Percentiles rank a stretch among this genome's conserved stretches.
Evolutionary conservation across 2,329 filamentous ascomycete species (phyloP).

Genomic region (Penicillium psychrosexuale): DNA sequence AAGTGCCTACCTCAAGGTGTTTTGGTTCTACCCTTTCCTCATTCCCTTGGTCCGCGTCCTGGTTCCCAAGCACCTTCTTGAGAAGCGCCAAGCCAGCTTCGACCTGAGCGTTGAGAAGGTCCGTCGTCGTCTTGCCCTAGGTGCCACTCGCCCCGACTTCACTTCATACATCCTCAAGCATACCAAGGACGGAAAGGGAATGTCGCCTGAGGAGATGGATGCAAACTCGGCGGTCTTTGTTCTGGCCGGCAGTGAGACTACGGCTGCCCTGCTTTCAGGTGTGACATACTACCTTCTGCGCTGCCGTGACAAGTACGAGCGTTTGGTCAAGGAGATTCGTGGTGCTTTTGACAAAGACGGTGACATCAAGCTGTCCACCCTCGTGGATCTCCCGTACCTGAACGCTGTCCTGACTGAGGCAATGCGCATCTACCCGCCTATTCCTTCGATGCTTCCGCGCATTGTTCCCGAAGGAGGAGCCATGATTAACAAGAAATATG

Average conservation of each 20-base stretch:
- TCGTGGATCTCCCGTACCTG: conserved; percentile 23
- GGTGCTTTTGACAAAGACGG: conserved; percentile 17
- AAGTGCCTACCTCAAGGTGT: conserved; percentile 19
- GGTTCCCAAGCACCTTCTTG: conserved; percentile 19
- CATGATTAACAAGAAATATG: conserved; percentile 23
- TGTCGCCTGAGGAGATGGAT: conserved; percentile 21
- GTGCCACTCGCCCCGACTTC: conserved; percentile 23
- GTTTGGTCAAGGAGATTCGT: conserved; percentile 27
- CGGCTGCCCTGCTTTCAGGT: conserved; percentile 20
- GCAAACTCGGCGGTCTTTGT: conserved; percentile 25
- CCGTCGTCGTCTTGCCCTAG: conserved; percentile 15
- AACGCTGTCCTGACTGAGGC: conserved; percentile 28
- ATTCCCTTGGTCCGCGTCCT: conserved; percentile 9
- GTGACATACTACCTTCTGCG: conserved; percentile 27
- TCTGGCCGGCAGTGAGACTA: conserved; percentile 27
- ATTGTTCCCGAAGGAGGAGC: conserved; percentile 29
- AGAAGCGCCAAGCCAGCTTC: conserved; percentile 16
- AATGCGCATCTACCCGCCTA: conserved; percentile 29
- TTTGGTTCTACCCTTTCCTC: conserved; percentile 21
- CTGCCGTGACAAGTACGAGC: conserved; percentile 17
- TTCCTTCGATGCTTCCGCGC: conserved; percentile 31
- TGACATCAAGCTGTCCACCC: conserved; percentile 18
- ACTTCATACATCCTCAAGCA: conserved; percentile 25
- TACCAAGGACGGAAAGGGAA: conserved; percentile 13
- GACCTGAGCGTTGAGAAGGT: conserved; percentile 23